phyloP scores from a whole-genome alignment of 345 rosid genomes.

The Cardamine chenopodiifolia region DNA sequence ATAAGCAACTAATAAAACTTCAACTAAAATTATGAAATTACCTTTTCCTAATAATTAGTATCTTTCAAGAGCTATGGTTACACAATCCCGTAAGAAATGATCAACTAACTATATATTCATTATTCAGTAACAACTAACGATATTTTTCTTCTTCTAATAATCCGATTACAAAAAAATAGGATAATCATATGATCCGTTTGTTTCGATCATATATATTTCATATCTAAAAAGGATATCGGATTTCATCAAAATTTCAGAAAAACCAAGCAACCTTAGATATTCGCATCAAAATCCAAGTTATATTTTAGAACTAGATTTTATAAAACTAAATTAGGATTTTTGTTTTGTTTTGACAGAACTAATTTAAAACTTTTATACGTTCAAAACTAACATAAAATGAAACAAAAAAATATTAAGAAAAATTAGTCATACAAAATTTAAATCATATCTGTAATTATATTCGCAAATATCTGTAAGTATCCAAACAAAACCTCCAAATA shows the following conservation, averaged over 20 bases:
- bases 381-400: too few relatives aligned
- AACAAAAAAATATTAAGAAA: too few relatives aligned
- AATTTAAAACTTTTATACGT: too few relatives aligned
- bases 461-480: not conserved
- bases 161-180: not conserved
- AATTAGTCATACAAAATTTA: not conserved
- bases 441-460: not conserved
- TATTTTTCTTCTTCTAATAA: not conserved
- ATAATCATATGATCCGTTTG: not conserved
- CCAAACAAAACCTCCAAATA: conserved; percentile 24
- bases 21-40: not conserved
- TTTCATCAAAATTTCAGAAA: not conserved
- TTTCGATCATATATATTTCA: not conserved
- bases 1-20: not conserved
- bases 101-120: too few relatives aligned
- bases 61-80: not conserved
- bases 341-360: too few relatives aligned
- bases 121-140: not conserved
- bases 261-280: not conserved
- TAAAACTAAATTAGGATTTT: not conserved
- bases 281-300: not conserved
- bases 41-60: too few relatives aligned
- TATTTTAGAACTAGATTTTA: not conserved
- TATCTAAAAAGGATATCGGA: not conserved
- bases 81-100: not conserved